Evolutionary conservation across 2,329 filamentous ascomycete species (phyloP), one percentile per base, ranked within the genome.

Genomic region (Cladosporium sp.): DNA sequence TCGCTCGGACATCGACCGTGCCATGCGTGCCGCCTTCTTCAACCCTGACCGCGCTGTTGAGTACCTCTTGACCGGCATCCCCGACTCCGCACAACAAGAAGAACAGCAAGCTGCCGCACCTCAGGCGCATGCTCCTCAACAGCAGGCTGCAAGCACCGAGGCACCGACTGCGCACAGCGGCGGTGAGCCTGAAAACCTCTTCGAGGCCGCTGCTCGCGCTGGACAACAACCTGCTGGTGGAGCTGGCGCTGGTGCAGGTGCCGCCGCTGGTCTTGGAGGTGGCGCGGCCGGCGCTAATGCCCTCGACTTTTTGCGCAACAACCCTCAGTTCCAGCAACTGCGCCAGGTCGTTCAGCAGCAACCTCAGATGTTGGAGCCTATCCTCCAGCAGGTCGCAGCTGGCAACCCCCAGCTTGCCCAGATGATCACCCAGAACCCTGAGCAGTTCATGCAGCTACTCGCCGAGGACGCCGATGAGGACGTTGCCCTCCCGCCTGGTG

Each of bases 21-120:
- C 94, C 52, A 94, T 99, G 88, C 89, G 93, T 69, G 94, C 94
- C 62, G 94, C 94, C 13, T 99, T 90, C 75, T 95, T 89, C 81
- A 99, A 99, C 77, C 91, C 93, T 13, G 93, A 97, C 74, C 91
- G 94, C 67, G 94, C 94, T 55, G 93, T 99, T 57, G 94, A 99
- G 74, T 99, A 99, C 70, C 84, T 99, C 12, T 74, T 99, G 70
- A 96, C 78, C 65, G 94, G 94, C 53, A 97, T 99, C 61, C 94
- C 94, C 51, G 92, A 95, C 58, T 88, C 85, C 70, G 80, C 92
- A 55, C 83, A 87, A 69, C 85, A 89, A 72, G 85, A 91, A 68
- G 85, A 89, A 69, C 80, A 82, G 69, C 66, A 77, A 68, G 68
- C 76, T 50, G 71, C 64, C 34, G 59, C 57, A 3, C 32, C 59